Base-by-base conservation (phyloP, 495 filamentous ascomycete genomes). In the Aspergillus diversus region DNA sequence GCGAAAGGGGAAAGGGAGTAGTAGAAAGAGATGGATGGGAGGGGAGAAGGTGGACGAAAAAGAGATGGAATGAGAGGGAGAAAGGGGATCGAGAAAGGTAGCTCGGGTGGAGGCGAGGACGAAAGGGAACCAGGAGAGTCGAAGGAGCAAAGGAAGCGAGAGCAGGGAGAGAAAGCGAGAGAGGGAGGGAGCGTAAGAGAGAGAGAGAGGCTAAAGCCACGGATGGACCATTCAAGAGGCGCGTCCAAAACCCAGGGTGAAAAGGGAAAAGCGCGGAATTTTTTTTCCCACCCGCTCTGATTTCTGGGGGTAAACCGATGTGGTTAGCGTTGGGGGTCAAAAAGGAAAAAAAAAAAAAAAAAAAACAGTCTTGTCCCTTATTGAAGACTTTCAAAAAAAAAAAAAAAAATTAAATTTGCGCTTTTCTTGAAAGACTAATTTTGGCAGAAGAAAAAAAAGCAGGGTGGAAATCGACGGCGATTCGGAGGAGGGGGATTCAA, bases 221-320 rank as follows among this genome's bases (percentile, higher is more conserved):
- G 68, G 65, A 64, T 66, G 68, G 69, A 55, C 68, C 68, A 71
- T 63, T 65, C 64, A 70, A 68, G 67, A 64, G 64, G 65, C 64
- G 68, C 69, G 65, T 70, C 64, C 64, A 65, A 71, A 59, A 67
- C 63, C 69, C 69, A 70, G 65, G 66, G 64, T 65, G 61, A 71
- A 74, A 74, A 61, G 60, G 68, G 72, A 71, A 74, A 71, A 64
- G 71, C 67, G 71, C 66, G 61, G 63, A 66, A 66, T 71, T 65
- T 65, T 70, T 70, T 67, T 67, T 70, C 65, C 65, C 62, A 66
- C 63, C 65, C 68, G 68, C 51, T 64, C 60, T 63, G 32, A 61
- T 46, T 65, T 61, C 53, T 64, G 63, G 57, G 65, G 65, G 57
- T 39, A 48, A 39, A 31, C 32, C 48, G 37, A 35, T 33, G 46